phyloP scores from a whole-genome alignment of 805 yeast genomes.

The Vanderwaltozyma yarrowii region DNA sequence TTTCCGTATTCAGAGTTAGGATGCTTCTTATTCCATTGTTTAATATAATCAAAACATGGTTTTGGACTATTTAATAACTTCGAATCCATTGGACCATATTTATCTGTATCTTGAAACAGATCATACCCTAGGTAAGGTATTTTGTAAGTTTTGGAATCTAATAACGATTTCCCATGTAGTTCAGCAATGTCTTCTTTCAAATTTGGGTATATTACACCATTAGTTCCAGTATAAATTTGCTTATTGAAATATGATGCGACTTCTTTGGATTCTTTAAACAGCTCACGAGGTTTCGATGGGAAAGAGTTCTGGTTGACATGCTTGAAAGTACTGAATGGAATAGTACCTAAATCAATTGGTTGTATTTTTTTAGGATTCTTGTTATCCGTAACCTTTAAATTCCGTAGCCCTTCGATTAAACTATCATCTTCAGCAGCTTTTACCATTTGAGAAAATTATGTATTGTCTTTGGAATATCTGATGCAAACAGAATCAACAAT shows the following conservation, averaged over 20 bases:
- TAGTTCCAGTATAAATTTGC: not conserved
- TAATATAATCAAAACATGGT: constrained; percentile 17
- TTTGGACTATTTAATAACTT: constrained; percentile 12
- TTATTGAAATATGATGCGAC: constrained; percentile 11
- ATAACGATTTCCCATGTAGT: constrained; percentile 3
- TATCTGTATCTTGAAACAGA: constrained; percentile 14
- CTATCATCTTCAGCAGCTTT: too few relatives aligned
- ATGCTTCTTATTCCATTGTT: constrained; percentile 4
- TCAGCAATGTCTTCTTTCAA: constrained; percentile 7
- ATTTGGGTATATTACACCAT: constrained; percentile 2
- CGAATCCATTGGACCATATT: constrained; percentile 13
- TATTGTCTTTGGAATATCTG: too few relatives aligned
- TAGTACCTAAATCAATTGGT: constrained; percentile 26
- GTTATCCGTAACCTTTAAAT: too few relatives aligned
- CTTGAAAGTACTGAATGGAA: constrained; percentile 12
- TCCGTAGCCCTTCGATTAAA: too few relatives aligned
- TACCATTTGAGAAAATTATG: too few relatives aligned
- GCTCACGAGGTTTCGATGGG: constrained; percentile 6
- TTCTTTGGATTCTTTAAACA: constrained; percentile 6
- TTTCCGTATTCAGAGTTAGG: not conserved
- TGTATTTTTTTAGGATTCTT: too few relatives aligned
- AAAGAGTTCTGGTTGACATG: constrained; percentile 5
- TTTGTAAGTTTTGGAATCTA: constrained; percentile 5
- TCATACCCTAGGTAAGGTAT: constrained; percentile 16
- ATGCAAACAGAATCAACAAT: too few relatives aligned